These are phyloP conservation scores for Wallacemonas sp. DNA, from an alignment of 208 protist genomes.

Conservation along the genomic window DNA sequence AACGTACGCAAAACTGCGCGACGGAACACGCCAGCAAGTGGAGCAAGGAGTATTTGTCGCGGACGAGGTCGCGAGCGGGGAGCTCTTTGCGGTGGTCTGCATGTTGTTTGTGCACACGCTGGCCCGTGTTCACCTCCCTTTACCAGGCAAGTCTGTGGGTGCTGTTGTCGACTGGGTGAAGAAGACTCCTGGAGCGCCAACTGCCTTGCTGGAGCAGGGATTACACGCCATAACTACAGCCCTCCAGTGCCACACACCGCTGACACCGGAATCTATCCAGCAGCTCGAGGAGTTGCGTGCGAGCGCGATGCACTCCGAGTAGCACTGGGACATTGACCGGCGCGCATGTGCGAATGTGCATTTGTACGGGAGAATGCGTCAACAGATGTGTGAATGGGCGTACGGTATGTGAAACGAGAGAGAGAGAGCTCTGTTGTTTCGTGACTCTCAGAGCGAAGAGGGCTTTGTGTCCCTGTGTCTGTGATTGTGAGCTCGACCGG, in stretches of 20 bases:
- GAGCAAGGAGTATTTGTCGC: constrained; percentile 18
- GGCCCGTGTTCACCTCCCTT: constrained; percentile 51
- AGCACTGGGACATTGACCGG: too few relatives aligned
- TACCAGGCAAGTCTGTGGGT: constrained; percentile 59
- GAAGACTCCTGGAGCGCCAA: constrained; percentile 22
- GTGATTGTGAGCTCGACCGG: too few relatives aligned
- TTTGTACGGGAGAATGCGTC: too few relatives aligned
- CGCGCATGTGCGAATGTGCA: too few relatives aligned
- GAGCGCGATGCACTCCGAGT: constrained; percentile 12
- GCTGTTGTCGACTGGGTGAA: constrained; percentile 44
- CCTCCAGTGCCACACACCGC: constrained; percentile 27
- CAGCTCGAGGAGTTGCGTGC: constrained; percentile 40
- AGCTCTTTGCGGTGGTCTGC: constrained; percentile 48
- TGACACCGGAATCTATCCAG: constrained; percentile 15
- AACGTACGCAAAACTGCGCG: constrained; percentile 31
- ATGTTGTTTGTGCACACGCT: constrained; percentile 41
- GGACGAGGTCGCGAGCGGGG: constrained; percentile 35
- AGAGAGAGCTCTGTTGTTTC: too few relatives aligned
- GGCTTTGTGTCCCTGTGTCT: too few relatives aligned
- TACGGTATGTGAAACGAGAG: too few relatives aligned
- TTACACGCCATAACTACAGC: constrained; percentile 36
- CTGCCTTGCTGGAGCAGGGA: constrained; percentile 19
- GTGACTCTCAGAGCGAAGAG: too few relatives aligned
- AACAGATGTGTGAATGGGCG: too few relatives aligned
- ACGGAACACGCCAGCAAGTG: constrained; percentile 20